A percentile compares a stretch with the other conserved stretches of the same genome.
Evolutionary conservation across 2,329 filamentous ascomycete genomes (phyloP).

Genomic region (Stachybotrys elegans): DNA sequence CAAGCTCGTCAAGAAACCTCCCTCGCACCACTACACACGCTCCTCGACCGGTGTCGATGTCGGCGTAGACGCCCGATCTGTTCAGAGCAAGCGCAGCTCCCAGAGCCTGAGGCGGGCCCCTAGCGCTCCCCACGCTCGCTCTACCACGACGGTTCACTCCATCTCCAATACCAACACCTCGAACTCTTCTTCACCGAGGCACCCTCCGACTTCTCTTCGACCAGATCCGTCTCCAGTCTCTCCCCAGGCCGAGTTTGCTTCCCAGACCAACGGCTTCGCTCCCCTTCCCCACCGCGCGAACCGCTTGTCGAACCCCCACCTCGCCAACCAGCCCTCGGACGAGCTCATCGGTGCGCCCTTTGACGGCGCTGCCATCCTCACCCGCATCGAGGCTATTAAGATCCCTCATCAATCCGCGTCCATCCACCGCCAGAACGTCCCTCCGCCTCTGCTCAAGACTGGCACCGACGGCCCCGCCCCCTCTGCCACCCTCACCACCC

Average conservation of each 20-base stretch:
- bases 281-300: constrained; percentile 19
- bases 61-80: constrained; percentile 48
- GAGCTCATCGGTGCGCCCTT: constrained; percentile 62
- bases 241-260: constrained; percentile 39
- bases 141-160: too few relatives aligned
- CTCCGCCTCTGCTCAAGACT: constrained; percentile 39
- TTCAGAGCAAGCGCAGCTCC: constrained; percentile 60
- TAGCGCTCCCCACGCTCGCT: constrained; percentile 50
- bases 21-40: constrained; percentile 41
- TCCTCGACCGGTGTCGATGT: constrained; percentile 47
- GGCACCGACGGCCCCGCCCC: constrained; percentile 52
- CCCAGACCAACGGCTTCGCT: constrained; percentile 25
- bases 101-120: constrained; percentile 57
- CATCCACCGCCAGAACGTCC: constrained; percentile 22
- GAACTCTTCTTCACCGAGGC: constrained; percentile 43
- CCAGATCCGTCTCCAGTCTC: constrained; percentile 43
- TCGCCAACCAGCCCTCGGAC: constrained; percentile 36
- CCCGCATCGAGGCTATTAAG: constrained; percentile 52
- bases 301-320: constrained; percentile 21
- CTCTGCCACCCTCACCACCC: too few relatives aligned
- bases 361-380: constrained; percentile 58
- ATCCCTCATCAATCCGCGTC: constrained; percentile 22
- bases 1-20: constrained; percentile 59
- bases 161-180: constrained; percentile 41
- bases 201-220: constrained; percentile 33